phyloP scores from a whole-genome alignment of 73 alveolate genomes.

The Paramecium bursaria region DNA sequence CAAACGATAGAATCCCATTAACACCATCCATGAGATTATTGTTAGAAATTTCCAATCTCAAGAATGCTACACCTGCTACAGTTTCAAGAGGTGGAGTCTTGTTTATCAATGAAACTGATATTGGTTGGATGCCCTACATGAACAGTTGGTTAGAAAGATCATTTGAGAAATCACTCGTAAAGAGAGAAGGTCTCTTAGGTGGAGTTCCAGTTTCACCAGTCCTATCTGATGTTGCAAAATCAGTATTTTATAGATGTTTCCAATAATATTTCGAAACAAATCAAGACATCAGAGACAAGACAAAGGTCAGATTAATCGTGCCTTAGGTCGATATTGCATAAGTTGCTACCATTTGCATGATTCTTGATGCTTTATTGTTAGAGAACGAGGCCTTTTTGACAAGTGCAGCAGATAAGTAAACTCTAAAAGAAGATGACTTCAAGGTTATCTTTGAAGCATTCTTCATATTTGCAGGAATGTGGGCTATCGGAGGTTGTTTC shows the following conservation, averaged over 20 bases:
- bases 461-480: conserved; percentile 94
- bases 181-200: conserved; percentile 58
- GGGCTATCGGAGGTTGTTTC: conserved; percentile 98
- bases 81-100: conserved; percentile 99
- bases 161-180: conserved; percentile 47
- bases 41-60: conserved; percentile 96
- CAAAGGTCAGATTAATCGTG: conserved; percentile 76
- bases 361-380: conserved; percentile 79
- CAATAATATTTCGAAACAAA: conserved; percentile 78
- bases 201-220: conserved; percentile 63
- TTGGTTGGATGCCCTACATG: conserved; percentile 99
- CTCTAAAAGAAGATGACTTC: conserved; percentile 75
- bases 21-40: conserved; percentile 99
- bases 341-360: conserved; percentile 81
- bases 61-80: conserved; percentile 99
- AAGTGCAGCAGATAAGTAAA: conserved; percentile 70
- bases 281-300: conserved; percentile 77
- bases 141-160: conserved; percentile 98
- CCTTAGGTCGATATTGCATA: conserved; percentile 86
- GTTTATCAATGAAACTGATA: conserved; percentile 99
- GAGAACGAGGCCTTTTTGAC: conserved; percentile 71
- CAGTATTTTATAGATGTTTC: conserved; percentile 86
- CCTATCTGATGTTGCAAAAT: conserved; percentile 90
- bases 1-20: conserved; percentile 99
- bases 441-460: conserved; percentile 92